Percentiles rank a stretch among this genome's conserved stretches.
Evolutionary conservation across 148 eudicot genomes (phyloP).

Genomic region (Diospyros kaki): DNA sequence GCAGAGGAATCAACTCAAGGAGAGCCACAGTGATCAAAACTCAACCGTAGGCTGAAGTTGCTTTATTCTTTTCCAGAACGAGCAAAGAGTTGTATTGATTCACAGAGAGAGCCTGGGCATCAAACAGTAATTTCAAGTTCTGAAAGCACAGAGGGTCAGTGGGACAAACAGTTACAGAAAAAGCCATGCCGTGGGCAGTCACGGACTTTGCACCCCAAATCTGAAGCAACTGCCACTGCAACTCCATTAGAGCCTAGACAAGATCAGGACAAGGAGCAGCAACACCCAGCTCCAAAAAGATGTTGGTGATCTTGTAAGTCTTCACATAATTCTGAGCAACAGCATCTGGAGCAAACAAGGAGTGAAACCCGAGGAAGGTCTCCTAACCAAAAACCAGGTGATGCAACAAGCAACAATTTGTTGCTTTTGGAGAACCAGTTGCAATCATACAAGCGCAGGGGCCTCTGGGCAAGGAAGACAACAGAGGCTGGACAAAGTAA

Average conservation of each 20-base stretch:
- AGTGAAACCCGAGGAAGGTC: no score
- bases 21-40: neutral
- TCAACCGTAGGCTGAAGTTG: neutral
- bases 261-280: no score
- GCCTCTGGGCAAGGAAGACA: slow-evolving; percentile 10
- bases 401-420: no score
- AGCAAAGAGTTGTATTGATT: neutral
- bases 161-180: neutral
- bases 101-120: neutral
- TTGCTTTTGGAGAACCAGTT: neutral
- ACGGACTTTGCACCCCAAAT: neutral
- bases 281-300: neutral
- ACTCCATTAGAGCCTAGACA: no score
- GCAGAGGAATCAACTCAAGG: slow-evolving; percentile 1
- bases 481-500: slow-evolving; percentile 5
- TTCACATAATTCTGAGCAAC: slow-evolving; percentile 7
- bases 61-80: neutral
- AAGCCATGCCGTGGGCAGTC: neutral
- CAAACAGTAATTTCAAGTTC: neutral
- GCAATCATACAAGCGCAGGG: neutral
- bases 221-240: neutral
- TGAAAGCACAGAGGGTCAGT: neutral
- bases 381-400: no score
- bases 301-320: neutral
- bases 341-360: neutral